These are phyloP conservation scores for Auricularia sp. DNA, from an alignment of 768 basidiomycete species.

Conservation along the genomic window DNA sequence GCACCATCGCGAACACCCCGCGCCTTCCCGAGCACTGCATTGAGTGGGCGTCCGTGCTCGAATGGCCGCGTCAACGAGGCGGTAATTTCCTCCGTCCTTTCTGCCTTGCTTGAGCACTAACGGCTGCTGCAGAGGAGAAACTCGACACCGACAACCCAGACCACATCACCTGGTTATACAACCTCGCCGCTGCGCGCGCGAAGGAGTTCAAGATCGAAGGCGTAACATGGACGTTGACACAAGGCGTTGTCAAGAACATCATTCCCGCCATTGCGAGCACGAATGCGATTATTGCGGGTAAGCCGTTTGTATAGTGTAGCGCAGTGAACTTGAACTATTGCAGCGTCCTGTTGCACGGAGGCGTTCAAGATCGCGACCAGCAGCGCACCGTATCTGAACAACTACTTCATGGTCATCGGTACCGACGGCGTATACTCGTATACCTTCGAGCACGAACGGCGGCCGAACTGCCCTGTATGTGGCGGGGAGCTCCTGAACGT, in stretches of 20 bases:
- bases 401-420: conserved; percentile 98
- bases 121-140: conserved; percentile 61
- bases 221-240: conserved; percentile 94
- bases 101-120: not conserved
- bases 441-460: conserved; percentile 91
- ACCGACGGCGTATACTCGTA: conserved; percentile 95
- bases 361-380: conserved; percentile 98
- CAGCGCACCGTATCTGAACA: conserved; percentile 88
- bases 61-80: conserved; percentile 92
- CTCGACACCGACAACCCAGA: conserved; percentile 96
- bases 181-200: conserved; percentile 69
- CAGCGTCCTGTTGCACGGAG: conserved; percentile 93
- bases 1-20: conserved; percentile 97
- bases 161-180: conserved; percentile 89
- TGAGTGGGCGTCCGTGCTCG: conserved; percentile 97
- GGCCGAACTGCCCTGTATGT: conserved; percentile 92
- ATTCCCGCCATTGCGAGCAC: conserved; percentile 98
- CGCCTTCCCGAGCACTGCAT: conserved; percentile 98
- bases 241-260: conserved; percentile 99
- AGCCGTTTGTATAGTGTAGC: too few species aligned
- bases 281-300: conserved; percentile 83
- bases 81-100: conserved; percentile 34
- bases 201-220: conserved; percentile 95
- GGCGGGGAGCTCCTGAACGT: conserved; percentile 82
- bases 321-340: too few species aligned